Percentiles rank a stretch among this genome's conserved stretches.
These are phyloP conservation scores for Didymosphaeria variabile DNA, from an alignment of 2,329 filamentous ascomycete species.

Conservation along the genomic window DNA sequence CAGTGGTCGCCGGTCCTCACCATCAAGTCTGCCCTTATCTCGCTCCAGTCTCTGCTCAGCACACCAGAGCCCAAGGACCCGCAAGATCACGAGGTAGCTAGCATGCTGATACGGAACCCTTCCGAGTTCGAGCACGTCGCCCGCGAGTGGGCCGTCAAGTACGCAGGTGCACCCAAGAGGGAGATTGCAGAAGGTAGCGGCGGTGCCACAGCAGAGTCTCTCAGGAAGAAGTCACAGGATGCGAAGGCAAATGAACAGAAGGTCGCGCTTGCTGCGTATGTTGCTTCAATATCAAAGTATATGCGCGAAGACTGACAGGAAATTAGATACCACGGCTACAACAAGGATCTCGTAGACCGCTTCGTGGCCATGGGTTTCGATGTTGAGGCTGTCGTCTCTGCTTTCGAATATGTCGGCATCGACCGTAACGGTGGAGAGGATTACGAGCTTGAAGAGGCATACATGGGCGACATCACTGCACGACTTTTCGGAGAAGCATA, in stretches of 20 bases:
- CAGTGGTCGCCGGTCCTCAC: slow-evolving; percentile 97
- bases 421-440: slow-evolving; percentile 79
- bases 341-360: slow-evolving; percentile 80
- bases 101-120: slow-evolving; percentile 83
- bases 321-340: slow-evolving; percentile 84
- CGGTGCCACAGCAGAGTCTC: slow-evolving; percentile 61
- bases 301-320: slow-evolving; percentile 36
- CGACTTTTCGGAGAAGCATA: slow-evolving; percentile 81
- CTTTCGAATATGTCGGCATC: slow-evolving; percentile 83
- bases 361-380: slow-evolving; percentile 94
- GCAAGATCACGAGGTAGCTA: slow-evolving; percentile 94
- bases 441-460: slow-evolving; percentile 87
- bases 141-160: slow-evolving; percentile 86
- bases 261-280: slow-evolving; percentile 64
- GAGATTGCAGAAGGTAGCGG: slow-evolving; percentile 64
- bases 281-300: slow-evolving; percentile 11
- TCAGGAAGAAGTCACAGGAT: slow-evolving; percentile 63
- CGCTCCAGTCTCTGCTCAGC: slow-evolving; percentile 90
- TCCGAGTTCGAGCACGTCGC: slow-evolving; percentile 82
- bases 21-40: slow-evolving; percentile 93
- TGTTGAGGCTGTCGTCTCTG: slow-evolving; percentile 83
- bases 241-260: slow-evolving; percentile 67
- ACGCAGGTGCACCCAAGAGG: slow-evolving; percentile 77
- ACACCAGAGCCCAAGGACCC: slow-evolving; percentile 95
- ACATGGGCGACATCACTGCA: slow-evolving; percentile 89